Evolutionary conservation across 2,329 filamentous ascomycete species (phyloP).

Genomic region (Pestalotiopsis sp.): DNA sequence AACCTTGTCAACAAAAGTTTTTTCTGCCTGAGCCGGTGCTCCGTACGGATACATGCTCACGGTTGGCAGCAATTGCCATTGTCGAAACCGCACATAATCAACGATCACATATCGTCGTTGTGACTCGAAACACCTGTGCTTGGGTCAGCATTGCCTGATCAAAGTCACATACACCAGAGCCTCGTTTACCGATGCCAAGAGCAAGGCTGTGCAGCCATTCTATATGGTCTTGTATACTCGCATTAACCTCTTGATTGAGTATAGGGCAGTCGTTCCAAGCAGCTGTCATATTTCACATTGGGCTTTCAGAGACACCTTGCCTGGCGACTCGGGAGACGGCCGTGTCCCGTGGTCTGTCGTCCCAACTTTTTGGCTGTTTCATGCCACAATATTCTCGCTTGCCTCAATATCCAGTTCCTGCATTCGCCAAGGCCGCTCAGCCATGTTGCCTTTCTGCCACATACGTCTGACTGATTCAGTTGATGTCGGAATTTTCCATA

Average conservation of each 20-base stretch:
- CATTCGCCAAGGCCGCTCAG: too few relatives aligned
- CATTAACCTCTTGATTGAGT: not conserved
- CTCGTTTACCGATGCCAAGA: not conserved
- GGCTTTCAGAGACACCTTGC: not conserved
- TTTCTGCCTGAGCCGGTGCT: not conserved
- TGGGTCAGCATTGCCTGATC: not conserved
- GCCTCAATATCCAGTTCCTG: too few relatives aligned
- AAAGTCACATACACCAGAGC: not conserved
- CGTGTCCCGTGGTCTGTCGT: too few relatives aligned
- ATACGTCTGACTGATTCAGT: too few relatives aligned
- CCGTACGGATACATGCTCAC: not conserved
- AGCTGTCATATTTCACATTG: constrained; percentile 15
- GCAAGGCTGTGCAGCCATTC: not conserved
- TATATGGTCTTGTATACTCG: not conserved
- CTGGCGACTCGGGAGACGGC: not conserved
- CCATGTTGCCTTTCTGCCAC: too few relatives aligned
- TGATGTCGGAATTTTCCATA: too few relatives aligned
- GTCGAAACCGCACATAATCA: not conserved
- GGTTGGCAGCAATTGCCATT: not conserved
- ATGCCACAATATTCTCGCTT: too few relatives aligned
- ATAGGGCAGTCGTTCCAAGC: not conserved
- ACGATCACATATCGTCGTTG: not conserved
- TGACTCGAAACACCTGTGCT: not conserved
- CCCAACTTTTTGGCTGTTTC: too few relatives aligned
- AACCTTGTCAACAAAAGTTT: not conserved